Evolutionary conservation across 352 stramenopile species (phyloP).

Genomic region (Pseudoperonospora humuli): DNA sequence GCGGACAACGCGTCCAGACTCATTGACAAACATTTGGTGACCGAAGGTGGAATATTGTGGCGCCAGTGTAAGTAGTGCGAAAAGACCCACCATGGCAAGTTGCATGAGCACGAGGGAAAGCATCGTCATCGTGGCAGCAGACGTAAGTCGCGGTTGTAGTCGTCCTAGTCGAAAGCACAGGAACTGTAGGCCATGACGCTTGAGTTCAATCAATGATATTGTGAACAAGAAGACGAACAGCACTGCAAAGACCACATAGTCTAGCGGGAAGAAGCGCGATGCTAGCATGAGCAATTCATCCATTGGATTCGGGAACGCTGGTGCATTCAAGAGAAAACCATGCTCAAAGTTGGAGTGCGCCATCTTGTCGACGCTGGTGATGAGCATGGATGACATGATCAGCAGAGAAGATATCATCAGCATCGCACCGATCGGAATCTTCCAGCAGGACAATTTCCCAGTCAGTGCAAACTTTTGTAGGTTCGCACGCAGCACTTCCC

Average conservation of each 20-base stretch:
- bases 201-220: constrained; percentile 64
- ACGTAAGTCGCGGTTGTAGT: constrained; percentile 65
- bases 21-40: constrained; percentile 59
- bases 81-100: constrained; percentile 74
- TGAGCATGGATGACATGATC: constrained; percentile 59
- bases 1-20: constrained; percentile 31
- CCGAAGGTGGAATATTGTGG: constrained; percentile 83
- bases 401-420: constrained; percentile 60
- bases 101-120: constrained; percentile 75
- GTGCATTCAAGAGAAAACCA: constrained; percentile 64
- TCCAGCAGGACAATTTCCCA: constrained; percentile 46
- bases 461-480: constrained; percentile 43
- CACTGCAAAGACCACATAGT: constrained; percentile 76
- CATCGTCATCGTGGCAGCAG: constrained; percentile 68
- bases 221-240: constrained; percentile 77
- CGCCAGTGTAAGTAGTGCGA: constrained; percentile 70
- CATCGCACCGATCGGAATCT: constrained; percentile 56
- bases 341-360: constrained; percentile 57
- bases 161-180: constrained; percentile 69
- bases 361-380: constrained; percentile 79
- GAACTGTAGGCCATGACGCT: constrained; percentile 69
- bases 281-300: constrained; percentile 65
- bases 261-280: constrained; percentile 68
- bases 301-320: constrained; percentile 63
- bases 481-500: constrained; percentile 60